A percentile compares a stretch with the other conserved stretches of the same genome.
phyloP scores from a whole-genome alignment of 306 rosid genomes.

The Coriaria nepalensis region DNA sequence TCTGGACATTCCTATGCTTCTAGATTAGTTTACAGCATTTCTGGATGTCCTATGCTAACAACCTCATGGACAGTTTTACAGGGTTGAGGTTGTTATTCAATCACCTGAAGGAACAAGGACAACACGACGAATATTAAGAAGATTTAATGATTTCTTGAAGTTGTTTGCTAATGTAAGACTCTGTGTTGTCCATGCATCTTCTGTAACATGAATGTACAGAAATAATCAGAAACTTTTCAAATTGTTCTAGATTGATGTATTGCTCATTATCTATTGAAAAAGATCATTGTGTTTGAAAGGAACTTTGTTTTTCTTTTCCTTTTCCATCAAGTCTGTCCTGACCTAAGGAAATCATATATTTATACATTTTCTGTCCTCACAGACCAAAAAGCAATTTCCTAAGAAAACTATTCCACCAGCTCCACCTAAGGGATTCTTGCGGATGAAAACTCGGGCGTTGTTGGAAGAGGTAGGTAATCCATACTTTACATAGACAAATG shows the following conservation, averaged over 20 bases:
- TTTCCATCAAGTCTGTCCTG: not conserved
- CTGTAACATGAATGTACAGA: slow-evolving; percentile 6
- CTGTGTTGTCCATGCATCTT: slow-evolving; percentile 8
- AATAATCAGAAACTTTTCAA: not conserved
- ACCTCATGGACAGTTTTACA: slow-evolving; percentile 60
- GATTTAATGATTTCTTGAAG: slow-evolving; percentile 94
- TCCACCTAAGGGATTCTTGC: slow-evolving; percentile 89
- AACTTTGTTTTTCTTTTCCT: slow-evolving; percentile 14
- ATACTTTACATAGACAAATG: not conserved
- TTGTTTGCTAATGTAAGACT: slow-evolving; percentile 62
- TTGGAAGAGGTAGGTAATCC: slow-evolving; percentile 73
- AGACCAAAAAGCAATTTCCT: slow-evolving; percentile 76
- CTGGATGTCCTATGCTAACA: too few species aligned
- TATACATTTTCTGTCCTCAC: slow-evolving; percentile 8
- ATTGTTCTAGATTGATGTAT: too few species aligned
- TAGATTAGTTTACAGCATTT: too few species aligned
- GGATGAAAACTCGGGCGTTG: slow-evolving; percentile 69
- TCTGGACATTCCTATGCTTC: too few species aligned
- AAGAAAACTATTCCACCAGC: slow-evolving; percentile 72
- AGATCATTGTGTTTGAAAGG: slow-evolving; percentile 1
- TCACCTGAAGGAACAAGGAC: slow-evolving; percentile 74
- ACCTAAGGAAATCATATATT: not conserved
- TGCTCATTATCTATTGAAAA: too few species aligned
- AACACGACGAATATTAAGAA: slow-evolving; percentile 53
- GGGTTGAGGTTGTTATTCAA: slow-evolving; percentile 93